Base-by-base conservation (phyloP, 768 basidiomycete genomes). In the Xanthoconium stramineum region DNA sequence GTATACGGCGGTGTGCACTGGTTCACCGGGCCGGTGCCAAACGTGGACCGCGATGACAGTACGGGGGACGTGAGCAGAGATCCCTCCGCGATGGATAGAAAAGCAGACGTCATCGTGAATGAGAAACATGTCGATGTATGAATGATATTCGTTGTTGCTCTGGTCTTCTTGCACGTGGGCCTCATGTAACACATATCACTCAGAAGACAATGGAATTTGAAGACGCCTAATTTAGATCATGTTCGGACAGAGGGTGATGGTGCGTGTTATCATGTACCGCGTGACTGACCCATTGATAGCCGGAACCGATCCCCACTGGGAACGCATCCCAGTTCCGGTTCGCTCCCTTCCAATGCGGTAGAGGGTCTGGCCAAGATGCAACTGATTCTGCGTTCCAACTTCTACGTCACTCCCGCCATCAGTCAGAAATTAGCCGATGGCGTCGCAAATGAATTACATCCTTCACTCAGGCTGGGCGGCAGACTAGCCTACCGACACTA, bases 1-100 rank as follows among this genome's bases (percentile, higher is more conserved):
- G 72, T 74, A 29, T 88, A 88, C 54, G 88, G 89, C 13, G 89
- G 88, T 6, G 75, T 78, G 8, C 72, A 86, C 59, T 89, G 88
- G 88, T 89, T 89, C 65, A 80, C 72, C 7, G 88, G 87, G 0
- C 88, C 88, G 0, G 73, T 87, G n/a, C 58, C 71, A 53, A 75
- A 83, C 61, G 69, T 83, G 69, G 74, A 2, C 7, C 33, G 36
- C 0, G 55, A 50, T 5, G 17, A 46, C n/a, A 10, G 3, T 32
- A 7, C 17, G 17, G 29, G 9, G 9, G 30, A 12, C 5, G 15
- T 3, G 8, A 33, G 17, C 30, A 32, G 9, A 17, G 6, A 32
- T 9, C 30, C 29, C 30, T 30, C 29, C 7, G 17, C 47, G 17
- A 46, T 38, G 29, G 61, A 62, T 10, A 42, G 44, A n/a, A 56